Evolutionary conservation across 495 filamentous ascomycete species (phyloP), one percentile per base, ranked within the genome.

Genomic region (Pseudevernia furfuracea): DNA sequence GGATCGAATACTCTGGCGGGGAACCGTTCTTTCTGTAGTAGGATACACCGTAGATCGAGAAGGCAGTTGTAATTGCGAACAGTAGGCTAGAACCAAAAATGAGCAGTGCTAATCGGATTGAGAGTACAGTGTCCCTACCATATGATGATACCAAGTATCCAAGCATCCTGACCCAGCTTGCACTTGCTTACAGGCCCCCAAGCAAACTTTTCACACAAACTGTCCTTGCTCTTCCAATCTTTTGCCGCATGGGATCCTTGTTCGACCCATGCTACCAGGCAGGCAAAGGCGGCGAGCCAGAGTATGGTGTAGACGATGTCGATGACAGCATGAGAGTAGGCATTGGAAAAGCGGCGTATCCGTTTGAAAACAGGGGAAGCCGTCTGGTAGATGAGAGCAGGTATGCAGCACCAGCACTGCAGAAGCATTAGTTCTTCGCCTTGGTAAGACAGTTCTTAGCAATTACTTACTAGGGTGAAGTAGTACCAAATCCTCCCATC

Each of bases 281-380:
- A 82, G 8, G 90, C 82, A 76, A 92, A 94, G 1, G 87, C 92
- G 11, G 86, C 84, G 64, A 96, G 85, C 92, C 92, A 97, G 68
- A 96, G 76, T 52, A 96, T 72, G 63, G 83, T 75, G 72, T 87
- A 93, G 37, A 93, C 59, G 5, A 79, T 75, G 72, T 97, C 93
- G 55, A 95, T 76, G 8, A 80, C 80, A 25, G 87, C 83, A 74
- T 96, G 90, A 60, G 84, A 91, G 72, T 94, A 92, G 14, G 90
- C 87, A 68, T 96, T 86, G 55, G 89, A 89, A 66, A 92, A 84
- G 69, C 85, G 86, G 37, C 84, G 81, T 37, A 91, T 89, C 64
- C 91, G 86, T n/a, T 85, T 81, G 79, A 90, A 96, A 71, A 90
- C 86, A 32, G 91, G 92, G 8, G 91, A 85, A 78, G 91, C 89